phyloP scores from a whole-genome alignment of 140 eudicot species.

The Senecio squalidus region DNA sequence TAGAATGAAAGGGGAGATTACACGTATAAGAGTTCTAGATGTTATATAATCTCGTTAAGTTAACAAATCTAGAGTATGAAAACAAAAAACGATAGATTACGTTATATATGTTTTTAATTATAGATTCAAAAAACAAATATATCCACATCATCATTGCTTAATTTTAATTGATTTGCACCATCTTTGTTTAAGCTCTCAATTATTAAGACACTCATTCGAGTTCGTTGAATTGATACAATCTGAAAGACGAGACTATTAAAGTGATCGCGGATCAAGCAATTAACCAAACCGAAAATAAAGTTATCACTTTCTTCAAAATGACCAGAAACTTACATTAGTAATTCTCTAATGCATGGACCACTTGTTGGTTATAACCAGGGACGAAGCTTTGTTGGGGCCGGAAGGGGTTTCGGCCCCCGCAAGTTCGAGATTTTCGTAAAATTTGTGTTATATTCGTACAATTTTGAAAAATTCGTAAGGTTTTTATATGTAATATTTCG shows the following conservation, averaged over 20 bases:
- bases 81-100: background rate
- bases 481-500: no score
- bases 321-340: background rate
- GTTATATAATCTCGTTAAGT: background rate
- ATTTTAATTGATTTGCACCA: background rate
- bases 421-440: no score
- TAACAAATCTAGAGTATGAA: constrained; percentile 3
- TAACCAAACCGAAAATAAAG: background rate
- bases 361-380: constrained; percentile 9
- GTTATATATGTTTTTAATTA: background rate
- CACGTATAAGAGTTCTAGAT: constrained; percentile 21
- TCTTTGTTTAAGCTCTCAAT: background rate
- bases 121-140: background rate
- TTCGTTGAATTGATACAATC: background rate
- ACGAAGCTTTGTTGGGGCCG: no score
- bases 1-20: constrained; percentile 7
- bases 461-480: no score
- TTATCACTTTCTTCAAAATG: background rate
- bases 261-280: background rate
- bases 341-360: constrained; percentile 17
- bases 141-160: background rate
- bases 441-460: no score
- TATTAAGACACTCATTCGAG: no score
- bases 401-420: no score
- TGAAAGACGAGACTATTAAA: background rate